phyloP scores from a whole-genome alignment of 805 yeast species.

The Brettanomyces nanus region DNA sequence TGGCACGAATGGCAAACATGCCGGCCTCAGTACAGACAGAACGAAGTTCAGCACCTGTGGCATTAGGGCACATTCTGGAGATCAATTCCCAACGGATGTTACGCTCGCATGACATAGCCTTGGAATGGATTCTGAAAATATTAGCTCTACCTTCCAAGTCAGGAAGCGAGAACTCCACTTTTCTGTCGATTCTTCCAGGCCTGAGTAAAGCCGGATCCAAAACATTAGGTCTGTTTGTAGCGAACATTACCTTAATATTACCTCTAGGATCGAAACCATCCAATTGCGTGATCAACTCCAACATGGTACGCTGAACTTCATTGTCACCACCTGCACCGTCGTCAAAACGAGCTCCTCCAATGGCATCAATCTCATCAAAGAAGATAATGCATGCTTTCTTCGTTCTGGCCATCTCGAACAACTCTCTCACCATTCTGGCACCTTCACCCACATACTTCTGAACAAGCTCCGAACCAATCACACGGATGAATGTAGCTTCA shows the following conservation, averaged over 20 bases:
- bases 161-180: constrained; percentile 93
- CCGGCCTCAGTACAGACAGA: constrained; percentile 99
- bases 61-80: constrained; percentile 94
- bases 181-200: constrained; percentile 98
- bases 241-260: constrained; percentile 98
- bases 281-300: constrained; percentile 93
- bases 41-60: constrained; percentile 97
- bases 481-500: constrained; percentile 97
- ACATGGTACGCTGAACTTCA: constrained; percentile 98
- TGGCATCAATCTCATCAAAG: constrained; percentile 97
- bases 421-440: constrained; percentile 98
- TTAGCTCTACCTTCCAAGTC: constrained; percentile 97
- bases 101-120: constrained; percentile 95
- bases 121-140: constrained; percentile 93
- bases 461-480: constrained; percentile 95
- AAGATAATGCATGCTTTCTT: constrained; percentile 97
- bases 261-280: constrained; percentile 99
- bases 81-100: constrained; percentile 98
- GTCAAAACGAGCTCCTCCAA: constrained; percentile 99
- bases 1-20: constrained; percentile 97
- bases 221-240: constrained; percentile 97
- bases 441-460: constrained; percentile 99
- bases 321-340: constrained; percentile 99
- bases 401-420: constrained; percentile 98
- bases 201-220: constrained; percentile 95